A percentile compares a stretch with the other conserved stretches of the same genome.
Conservation (phyloP, 495 filamentous ascomycete genomes). For the Xylaria acuta region DNA sequence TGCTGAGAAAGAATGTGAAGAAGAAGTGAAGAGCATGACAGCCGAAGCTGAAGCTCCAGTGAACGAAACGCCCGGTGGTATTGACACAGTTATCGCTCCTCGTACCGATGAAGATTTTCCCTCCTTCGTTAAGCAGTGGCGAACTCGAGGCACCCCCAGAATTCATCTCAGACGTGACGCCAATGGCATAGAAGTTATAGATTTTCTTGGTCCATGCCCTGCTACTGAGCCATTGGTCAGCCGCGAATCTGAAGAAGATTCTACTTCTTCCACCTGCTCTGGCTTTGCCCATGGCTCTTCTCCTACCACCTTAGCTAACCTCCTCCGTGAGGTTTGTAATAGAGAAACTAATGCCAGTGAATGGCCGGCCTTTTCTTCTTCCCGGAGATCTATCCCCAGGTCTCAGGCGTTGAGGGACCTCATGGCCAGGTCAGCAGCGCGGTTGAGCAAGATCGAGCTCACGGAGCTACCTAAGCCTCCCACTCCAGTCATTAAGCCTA, state of each 20-base stretch:
- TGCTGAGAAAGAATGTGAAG: not conserved
- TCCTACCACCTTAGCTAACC: not conserved
- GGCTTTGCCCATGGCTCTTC: not conserved
- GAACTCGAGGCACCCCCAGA: constrained; percentile 32
- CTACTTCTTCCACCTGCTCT: not conserved
- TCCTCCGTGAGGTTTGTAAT: constrained; percentile 30
- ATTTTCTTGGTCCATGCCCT: constrained; percentile 28
- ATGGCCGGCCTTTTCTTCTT: not conserved
- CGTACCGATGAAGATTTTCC: constrained; percentile 32
- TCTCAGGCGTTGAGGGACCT: not conserved
- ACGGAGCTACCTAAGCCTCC: not conserved
- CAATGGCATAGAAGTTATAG: constrained; percentile 34
- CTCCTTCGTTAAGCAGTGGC: constrained; percentile 37
- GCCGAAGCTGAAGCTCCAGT: constrained; percentile 7
- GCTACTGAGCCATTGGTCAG: constrained; percentile 20
- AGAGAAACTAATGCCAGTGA: not conserved
- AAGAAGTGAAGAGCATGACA: constrained; percentile 25
- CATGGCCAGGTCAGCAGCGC: not conserved
- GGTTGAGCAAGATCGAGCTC: not conserved
- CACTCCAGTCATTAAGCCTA: not conserved
- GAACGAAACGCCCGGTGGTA: not conserved
- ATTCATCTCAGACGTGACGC: constrained; percentile 33
- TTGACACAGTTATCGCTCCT: constrained; percentile 31
- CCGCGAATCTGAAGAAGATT: constrained; percentile 13
- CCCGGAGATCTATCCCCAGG: not conserved